These are phyloP conservation scores for Backusella psychrophila DNA, from an alignment of 192 early-diverging fungal species.

Conservation along the genomic window DNA sequence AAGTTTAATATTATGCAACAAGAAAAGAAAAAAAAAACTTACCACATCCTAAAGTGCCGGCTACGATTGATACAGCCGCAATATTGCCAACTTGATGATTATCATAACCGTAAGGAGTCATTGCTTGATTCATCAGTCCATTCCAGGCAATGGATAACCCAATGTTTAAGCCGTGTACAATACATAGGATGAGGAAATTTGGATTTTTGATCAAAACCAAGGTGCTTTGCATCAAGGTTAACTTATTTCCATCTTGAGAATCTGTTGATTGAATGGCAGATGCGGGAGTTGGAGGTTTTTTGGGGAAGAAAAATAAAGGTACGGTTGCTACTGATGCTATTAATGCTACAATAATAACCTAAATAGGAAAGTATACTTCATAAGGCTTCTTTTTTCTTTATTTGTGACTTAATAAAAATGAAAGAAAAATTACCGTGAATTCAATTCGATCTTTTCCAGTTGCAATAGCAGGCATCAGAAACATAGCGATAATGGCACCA, in stretches of 20 bases:
- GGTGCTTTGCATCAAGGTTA: conserved; percentile 20
- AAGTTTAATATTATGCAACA: background rate
- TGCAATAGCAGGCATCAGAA: conserved; percentile 27
- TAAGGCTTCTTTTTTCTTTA: background rate
- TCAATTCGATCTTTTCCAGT: conserved; percentile 17
- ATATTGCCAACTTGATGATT: conserved; percentile 32
- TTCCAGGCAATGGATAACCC: conserved; percentile 30
- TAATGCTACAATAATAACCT: conserved; percentile 18
- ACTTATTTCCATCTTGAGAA: background rate
- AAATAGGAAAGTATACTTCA: background rate
- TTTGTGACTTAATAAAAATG: background rate
- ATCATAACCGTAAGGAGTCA: conserved; percentile 37
- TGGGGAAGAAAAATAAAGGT: conserved; percentile 24
- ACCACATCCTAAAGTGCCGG: conserved; percentile 36
- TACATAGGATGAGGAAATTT: conserved; percentile 28
- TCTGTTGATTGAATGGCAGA: background rate
- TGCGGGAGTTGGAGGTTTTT: conserved; percentile 25
- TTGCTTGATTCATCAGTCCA: conserved; percentile 32
- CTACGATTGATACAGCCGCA: conserved; percentile 26
- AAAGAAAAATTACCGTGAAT: conserved; percentile 15
- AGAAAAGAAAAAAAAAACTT: conserved; percentile 1
- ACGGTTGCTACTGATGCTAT: conserved; percentile 16
- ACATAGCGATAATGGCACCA: conserved; percentile 32
- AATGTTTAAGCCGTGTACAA: conserved; percentile 34
- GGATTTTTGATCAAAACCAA: conserved; percentile 27